Evolutionary conservation across 257 asterid species (phyloP).

Genomic region (Capsicum rhomboideum): DNA sequence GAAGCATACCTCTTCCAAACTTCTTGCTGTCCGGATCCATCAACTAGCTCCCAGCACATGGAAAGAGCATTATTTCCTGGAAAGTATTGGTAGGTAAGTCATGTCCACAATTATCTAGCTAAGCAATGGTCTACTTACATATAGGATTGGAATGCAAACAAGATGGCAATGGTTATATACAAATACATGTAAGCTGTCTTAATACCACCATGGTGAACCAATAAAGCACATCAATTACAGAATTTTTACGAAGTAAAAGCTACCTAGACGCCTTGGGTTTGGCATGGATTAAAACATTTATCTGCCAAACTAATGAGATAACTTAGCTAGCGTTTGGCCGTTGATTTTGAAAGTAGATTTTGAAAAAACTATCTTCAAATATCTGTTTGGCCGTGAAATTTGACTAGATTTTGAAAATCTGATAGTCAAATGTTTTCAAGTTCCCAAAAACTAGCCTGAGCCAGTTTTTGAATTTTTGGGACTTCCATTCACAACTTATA

Average conservation of each 20-base stretch:
- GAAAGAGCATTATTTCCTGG: slow-evolving; percentile 44
- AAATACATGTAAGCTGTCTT: not conserved
- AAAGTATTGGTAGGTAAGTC: not conserved
- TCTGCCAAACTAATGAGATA: not conserved
- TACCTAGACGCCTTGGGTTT: not conserved
- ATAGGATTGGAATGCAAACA: not conserved
- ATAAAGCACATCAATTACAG: not conserved
- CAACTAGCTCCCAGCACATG: slow-evolving; percentile 39
- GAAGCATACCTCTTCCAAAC: slow-evolving; percentile 84
- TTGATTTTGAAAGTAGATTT: no score
- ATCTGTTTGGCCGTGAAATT: no score
- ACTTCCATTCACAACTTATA: no score
- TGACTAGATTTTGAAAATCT: no score
- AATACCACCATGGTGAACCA: not conserved
- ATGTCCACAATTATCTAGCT: not conserved
- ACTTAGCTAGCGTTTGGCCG: not conserved
- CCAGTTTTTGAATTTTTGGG: no score
- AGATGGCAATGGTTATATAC: not conserved
- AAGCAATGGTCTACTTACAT: not conserved
- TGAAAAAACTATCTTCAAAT: no score
- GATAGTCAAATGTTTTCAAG: no score
- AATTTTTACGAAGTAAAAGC: not conserved
- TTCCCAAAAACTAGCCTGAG: no score
- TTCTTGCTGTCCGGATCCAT: slow-evolving; percentile 89
- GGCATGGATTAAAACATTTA: not conserved